These are phyloP conservation scores for Breynia disticha DNA, from an alignment of 441 rosid species.

Conservation along the genomic window DNA sequence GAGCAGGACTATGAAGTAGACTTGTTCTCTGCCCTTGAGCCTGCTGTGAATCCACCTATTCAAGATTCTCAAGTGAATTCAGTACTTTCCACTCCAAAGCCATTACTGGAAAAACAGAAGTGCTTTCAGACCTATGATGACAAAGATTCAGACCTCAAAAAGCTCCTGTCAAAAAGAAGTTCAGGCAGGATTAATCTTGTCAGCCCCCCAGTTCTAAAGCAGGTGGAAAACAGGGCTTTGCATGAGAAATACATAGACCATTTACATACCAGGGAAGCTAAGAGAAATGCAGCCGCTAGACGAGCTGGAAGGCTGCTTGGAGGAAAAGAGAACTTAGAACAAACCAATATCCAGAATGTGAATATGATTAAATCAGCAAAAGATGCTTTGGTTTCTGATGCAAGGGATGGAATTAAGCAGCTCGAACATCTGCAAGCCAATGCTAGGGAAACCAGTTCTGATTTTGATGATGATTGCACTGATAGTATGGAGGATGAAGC, in stretches of 20 bases:
- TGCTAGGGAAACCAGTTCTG: constrained; percentile 22
- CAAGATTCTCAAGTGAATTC: constrained; percentile 15
- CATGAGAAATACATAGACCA: constrained; percentile 88
- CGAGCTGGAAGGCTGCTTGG: constrained; percentile 12
- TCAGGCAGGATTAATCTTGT: constrained; percentile 18
- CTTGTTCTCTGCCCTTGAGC: constrained; percentile 70
- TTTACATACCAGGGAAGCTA: constrained; percentile 71
- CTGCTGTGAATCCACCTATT: constrained; percentile 22
- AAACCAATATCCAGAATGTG: constrained; percentile 10
- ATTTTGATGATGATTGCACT: constrained; percentile 20
- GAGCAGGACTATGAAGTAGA: constrained; percentile 47
- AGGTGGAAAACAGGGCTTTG: constrained; percentile 55
- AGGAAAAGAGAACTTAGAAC: constrained; percentile 33
- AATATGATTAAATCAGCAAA: constrained; percentile 49
- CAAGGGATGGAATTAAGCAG: constrained; percentile 48
- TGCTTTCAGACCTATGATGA: constrained; percentile 31
- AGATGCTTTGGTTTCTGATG: constrained; percentile 43
- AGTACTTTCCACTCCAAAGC: constrained; percentile 40
- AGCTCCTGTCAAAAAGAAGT: constrained; percentile 29
- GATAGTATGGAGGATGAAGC: constrained; percentile 29
- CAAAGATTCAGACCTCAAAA: constrained; percentile 29
- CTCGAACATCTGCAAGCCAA: constrained; percentile 30
- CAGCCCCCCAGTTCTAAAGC: constrained; percentile 77
- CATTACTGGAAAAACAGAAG: constrained; percentile 25
- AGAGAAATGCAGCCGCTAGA: constrained; percentile 41